Evolutionary conservation across 352 stramenopile species (phyloP), one percentile per base, ranked within the genome.

Genomic region (Elongisporangium anandrum): DNA sequence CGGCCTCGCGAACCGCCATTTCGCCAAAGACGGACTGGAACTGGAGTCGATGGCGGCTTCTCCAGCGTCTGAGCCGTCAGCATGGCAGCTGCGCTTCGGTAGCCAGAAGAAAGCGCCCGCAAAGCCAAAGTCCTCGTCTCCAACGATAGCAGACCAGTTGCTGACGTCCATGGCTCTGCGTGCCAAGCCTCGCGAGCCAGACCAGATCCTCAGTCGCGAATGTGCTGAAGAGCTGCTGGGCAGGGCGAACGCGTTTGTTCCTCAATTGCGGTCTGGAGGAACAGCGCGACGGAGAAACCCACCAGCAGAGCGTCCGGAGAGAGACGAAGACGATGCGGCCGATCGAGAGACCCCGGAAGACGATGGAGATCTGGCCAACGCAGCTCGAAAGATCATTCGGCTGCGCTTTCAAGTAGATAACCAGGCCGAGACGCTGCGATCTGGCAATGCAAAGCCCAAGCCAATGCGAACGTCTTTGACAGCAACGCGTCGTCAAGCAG

Each of bases 21-120:
- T 10, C 21, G 15, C n/a, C 20, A 9, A 47, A 29, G n/a, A 3
- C 49, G 16, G 49, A 54, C 29, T 19, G 16, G 24, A 49, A 22
- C 41, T 20, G 17, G 17, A 34, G 53, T 55, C 50, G 19, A 64
- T 64, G 17, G 52, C 67, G 22, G 73, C 73, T 29, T 75, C 75
- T 13, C 58, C 73, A 55, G 16, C 38, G 1, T 24, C 24, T 22
- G 55, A 64, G 55, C 74, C 69, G 22, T 90, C 81, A 17, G 58
- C 68, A 22, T 90, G 81, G 81, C 75, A 87, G 66, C 58, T 82
- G 17, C 77, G 73, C 48, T 90, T 90, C 22, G 71, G 81, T 2
- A 64, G 62, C 7, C 77, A 77, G 34, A 71, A 70, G n/a, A 45
- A 45, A 16, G 34, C 34, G 10, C 4, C 17, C 34, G 1, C 34